These are phyloP conservation scores for Nicotiana attenuata DNA, from an alignment of 257 asterid genomes.

Conservation along the genomic window DNA sequence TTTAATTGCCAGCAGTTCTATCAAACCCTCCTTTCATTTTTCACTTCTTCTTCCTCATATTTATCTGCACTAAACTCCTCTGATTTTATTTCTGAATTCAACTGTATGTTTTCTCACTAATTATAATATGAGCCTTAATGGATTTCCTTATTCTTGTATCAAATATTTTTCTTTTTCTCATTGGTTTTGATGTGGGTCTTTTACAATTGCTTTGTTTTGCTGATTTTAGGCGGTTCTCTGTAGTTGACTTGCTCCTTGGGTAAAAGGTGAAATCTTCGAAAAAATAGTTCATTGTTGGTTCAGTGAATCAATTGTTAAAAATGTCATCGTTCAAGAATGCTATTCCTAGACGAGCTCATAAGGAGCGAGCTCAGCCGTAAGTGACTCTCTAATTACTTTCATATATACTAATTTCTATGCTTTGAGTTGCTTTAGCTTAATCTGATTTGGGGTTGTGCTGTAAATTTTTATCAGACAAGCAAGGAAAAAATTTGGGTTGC, in stretches of 20 bases:
- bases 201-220: background rate
- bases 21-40: background rate
- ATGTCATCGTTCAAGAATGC: slow-evolving; percentile 90
- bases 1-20: background rate
- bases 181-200: background rate
- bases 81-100: background rate
- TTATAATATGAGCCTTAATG: too few species aligned
- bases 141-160: too few species aligned
- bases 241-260: background rate
- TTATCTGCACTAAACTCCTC: background rate
- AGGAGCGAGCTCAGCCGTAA: slow-evolving; percentile 91
- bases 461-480: slow-evolving; percentile 34
- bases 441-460: background rate
- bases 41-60: background rate
- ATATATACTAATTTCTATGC: background rate
- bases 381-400: slow-evolving; percentile 19
- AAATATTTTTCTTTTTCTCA: background rate
- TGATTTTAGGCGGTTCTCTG: background rate
- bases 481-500: slow-evolving; percentile 66
- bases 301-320: background rate
- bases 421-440: background rate
- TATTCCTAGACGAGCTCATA: slow-evolving; percentile 71
- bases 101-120: background rate
- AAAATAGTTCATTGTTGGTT: background rate
- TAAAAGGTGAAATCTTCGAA: background rate